Conservation (phyloP, 352 stramenopile species). For the Phytopythium mirpurense region DNA sequence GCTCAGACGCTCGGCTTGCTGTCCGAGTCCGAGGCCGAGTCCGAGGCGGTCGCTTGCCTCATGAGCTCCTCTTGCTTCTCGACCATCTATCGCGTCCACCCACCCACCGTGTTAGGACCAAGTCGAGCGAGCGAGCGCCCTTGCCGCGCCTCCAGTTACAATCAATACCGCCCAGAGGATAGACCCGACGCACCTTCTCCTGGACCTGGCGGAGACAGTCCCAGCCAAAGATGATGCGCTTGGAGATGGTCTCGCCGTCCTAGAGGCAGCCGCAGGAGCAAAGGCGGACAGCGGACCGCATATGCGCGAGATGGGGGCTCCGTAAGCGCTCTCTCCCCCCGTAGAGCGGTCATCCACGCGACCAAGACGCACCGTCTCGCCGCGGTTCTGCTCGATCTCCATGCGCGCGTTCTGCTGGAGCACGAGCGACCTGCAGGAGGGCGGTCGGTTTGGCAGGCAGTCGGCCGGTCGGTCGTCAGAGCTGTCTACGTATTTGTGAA, state of each 20-base stretch:
- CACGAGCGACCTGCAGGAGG: slow-evolving; percentile 32
- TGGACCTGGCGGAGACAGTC: slow-evolving; percentile 75
- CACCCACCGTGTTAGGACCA: neutral
- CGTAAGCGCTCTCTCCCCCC: no score
- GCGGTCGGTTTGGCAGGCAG: no score
- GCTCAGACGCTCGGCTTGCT: slow-evolving; percentile 9
- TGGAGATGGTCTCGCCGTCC: slow-evolving; percentile 72
- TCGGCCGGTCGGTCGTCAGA: neutral
- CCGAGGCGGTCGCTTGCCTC: slow-evolving; percentile 3
- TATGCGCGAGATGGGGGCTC: neutral
- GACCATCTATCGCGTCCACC: slow-evolving; percentile 23
- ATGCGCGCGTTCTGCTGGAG: slow-evolving; percentile 67
- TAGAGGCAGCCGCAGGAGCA: slow-evolving; percentile 5
- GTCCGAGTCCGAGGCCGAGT: slow-evolving; percentile 7
- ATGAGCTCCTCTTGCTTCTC: slow-evolving; percentile 41
- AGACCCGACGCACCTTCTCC: slow-evolving; percentile 51
- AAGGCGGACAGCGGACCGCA: neutral
- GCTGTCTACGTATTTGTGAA: no score
- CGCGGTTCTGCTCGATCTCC: slow-evolving; percentile 77
- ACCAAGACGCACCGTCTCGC: slow-evolving; percentile 58
- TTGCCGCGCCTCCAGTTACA: no score
- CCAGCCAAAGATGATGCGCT: slow-evolving; percentile 76
- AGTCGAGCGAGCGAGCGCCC: no score
- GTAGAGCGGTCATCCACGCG: no score
- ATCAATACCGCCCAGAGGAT: no score